Evolutionary conservation across 2,329 filamentous ascomycete species (phyloP).

Genomic region (Diaporthe sp.): DNA sequence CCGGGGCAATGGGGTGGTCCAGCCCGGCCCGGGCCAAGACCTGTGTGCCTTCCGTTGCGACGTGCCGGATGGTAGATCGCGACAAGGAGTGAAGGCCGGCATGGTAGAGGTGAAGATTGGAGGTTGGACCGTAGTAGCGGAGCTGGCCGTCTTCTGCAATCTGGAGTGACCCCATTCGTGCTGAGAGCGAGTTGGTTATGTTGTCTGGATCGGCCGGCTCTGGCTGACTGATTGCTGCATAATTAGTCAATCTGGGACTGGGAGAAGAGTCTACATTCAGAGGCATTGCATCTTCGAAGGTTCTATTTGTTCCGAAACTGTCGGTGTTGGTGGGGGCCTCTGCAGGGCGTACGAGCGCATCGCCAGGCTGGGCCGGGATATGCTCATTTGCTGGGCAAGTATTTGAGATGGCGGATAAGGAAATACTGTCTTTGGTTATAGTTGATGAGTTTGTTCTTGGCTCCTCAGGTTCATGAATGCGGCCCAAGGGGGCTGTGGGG

Average conservation of each 20-base stretch:
- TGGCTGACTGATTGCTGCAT: background rate
- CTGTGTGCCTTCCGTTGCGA: background rate
- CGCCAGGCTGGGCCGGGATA: too few species aligned
- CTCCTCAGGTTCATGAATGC: background rate
- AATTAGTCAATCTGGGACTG: background rate
- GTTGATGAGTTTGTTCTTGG: background rate
- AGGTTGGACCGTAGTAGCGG: background rate
- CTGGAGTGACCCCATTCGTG: background rate
- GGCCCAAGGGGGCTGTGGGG: background rate
- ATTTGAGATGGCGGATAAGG: background rate
- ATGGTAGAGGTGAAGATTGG: background rate
- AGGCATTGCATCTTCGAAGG: background rate
- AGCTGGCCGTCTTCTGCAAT: background rate
- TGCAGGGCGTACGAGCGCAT: background rate
- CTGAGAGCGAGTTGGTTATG: background rate
- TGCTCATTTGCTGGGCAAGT: background rate
- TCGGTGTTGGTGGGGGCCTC: too few species aligned
- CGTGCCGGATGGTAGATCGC: background rate
- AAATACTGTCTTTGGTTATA: background rate
- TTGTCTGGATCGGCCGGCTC: background rate
- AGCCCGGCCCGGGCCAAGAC: background rate
- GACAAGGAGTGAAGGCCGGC: background rate
- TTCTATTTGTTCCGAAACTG: background rate
- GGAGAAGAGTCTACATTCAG: background rate
- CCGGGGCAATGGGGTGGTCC: conserved; percentile 22